phyloP scores from a whole-genome alignment of 1,284 basidiomycete species.

The Microbotryum lychnidis-dioicae region DNA sequence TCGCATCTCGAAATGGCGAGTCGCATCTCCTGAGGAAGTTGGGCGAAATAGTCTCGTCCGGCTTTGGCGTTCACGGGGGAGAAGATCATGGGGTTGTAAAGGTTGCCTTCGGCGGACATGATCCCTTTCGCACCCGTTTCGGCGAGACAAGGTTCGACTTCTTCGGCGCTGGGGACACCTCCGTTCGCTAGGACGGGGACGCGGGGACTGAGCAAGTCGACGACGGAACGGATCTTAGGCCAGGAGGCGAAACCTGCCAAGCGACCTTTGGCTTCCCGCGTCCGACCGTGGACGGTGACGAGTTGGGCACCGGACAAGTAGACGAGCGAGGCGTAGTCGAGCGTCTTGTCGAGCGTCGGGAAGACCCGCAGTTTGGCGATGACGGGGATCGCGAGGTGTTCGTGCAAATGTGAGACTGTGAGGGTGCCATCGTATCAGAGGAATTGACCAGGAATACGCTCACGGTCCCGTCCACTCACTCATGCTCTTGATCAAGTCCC shows the following conservation, averaged over 20 bases:
- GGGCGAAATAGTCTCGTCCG: constrained; percentile 21
- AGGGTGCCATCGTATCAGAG: background rate
- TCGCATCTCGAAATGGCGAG: constrained; percentile 26
- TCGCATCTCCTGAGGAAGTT: constrained; percentile 31
- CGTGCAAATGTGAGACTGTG: constrained; percentile 72
- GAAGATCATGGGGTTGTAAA: constrained; percentile 89
- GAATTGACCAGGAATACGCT: background rate
- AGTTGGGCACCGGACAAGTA: constrained; percentile 93
- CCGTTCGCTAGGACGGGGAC: constrained; percentile 96
- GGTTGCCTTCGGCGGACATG: constrained; percentile 91
- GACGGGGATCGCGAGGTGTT: constrained; percentile 76
- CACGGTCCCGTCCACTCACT: constrained; percentile 49
- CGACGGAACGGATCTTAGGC: constrained; percentile 72
- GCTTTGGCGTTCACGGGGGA: constrained; percentile 28
- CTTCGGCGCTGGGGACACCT: constrained; percentile 79
- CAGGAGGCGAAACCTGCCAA: constrained; percentile 66
- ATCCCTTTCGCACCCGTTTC: constrained; percentile 82
- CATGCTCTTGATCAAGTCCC: constrained; percentile 71
- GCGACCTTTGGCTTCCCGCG: constrained; percentile 84
- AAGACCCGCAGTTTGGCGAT: constrained; percentile 96
- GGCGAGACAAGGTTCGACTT: constrained; percentile 67
- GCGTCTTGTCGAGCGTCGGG: constrained; percentile 72
- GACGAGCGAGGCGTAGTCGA: constrained; percentile 89
- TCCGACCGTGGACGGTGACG: constrained; percentile 83
- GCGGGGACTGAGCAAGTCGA: constrained; percentile 54